These are phyloP conservation scores for Mycosphaerella sp. DNA, from an alignment of 2,329 filamentous ascomycete species.

Conservation along the genomic window DNA sequence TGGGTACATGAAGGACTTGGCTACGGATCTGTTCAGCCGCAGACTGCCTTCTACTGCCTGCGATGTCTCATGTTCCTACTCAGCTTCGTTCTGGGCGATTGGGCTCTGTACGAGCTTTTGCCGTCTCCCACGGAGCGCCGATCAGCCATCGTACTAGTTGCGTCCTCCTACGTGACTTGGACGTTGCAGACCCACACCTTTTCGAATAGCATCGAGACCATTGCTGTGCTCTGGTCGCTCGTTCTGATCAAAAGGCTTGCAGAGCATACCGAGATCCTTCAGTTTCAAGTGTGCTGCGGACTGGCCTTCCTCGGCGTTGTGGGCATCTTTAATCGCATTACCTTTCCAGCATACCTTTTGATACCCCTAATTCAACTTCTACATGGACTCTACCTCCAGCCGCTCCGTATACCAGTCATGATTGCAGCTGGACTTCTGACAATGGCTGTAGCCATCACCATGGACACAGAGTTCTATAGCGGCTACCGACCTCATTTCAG, in stretches of 20 bases:
- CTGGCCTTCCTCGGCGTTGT: conserved; percentile 77
- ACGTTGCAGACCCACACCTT: conserved; percentile 98
- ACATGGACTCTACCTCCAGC: conserved; percentile 75
- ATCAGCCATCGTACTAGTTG: conserved; percentile 73
- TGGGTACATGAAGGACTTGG: conserved; percentile 89
- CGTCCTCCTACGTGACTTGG: conserved; percentile 98
- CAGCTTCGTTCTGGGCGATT: conserved; percentile 96
- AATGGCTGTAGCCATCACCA: conserved; percentile 65
- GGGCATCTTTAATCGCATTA: conserved; percentile 93
- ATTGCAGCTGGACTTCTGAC: conserved; percentile 60
- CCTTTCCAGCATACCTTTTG: conserved; percentile 86
- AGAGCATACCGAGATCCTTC: conserved; percentile 69
- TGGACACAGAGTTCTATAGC: conserved; percentile 82
- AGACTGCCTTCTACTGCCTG: conserved; percentile 81
- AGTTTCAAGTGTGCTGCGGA: conserved; percentile 66
- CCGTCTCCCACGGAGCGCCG: conserved; percentile 64
- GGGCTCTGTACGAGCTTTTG: conserved; percentile 90
- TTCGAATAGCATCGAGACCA: conserved; percentile 92
- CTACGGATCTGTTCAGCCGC: conserved; percentile 71
- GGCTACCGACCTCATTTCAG: conserved; percentile 61
- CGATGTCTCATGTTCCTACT: conserved; percentile 86
- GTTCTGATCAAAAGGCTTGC: conserved; percentile 84
- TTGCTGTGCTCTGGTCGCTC: conserved; percentile 87
- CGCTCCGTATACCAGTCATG: conserved; percentile 44
- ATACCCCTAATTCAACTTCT: conserved; percentile 77